A percentile compares a stretch with the other conserved stretches of the same genome.
These are phyloP conservation scores for Chlorella sp. DNA, from an alignment of 139 green algal genomes.

Conservation along the genomic window DNA sequence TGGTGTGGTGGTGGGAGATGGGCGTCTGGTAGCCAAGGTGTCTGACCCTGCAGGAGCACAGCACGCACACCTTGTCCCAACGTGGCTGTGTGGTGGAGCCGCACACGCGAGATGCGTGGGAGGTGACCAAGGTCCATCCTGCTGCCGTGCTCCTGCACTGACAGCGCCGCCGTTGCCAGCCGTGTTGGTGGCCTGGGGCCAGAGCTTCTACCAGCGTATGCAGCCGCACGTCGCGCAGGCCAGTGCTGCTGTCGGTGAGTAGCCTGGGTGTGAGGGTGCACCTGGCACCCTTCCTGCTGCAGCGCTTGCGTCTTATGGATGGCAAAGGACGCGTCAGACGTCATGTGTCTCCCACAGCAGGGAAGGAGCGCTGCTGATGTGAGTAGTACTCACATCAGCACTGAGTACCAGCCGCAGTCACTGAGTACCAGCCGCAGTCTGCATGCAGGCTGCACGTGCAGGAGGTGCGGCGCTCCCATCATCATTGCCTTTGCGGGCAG, in stretches of 20 bases:
- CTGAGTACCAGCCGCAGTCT: too few species aligned
- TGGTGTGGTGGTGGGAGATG: too few species aligned
- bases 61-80: too few species aligned
- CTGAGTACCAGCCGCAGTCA: too few species aligned
- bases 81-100: too few species aligned
- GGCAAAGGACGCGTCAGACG: not conserved
- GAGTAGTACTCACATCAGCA: not conserved
- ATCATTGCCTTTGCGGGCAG: constrained; percentile 70
- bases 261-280: not conserved
- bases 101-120: too few species aligned
- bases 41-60: too few species aligned
- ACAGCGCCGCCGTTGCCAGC: not conserved
- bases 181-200: constrained; percentile 5
- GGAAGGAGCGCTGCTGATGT: not conserved
- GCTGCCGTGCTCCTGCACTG: too few species aligned
- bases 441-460: constrained; percentile 41
- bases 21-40: too few species aligned
- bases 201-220: constrained; percentile 8
- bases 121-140: too few species aligned
- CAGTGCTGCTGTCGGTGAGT: not conserved
- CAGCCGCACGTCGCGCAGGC: not conserved
- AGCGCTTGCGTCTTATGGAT: not conserved
- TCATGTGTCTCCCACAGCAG: not conserved
- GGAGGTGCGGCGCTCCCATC: constrained; percentile 44
- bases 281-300: not conserved